Evolutionary conservation across 768 basidiomycete genomes (phyloP), one percentile per base, ranked within the genome.

Genomic region (Trichaptum fuscoviolaceum): DNA sequence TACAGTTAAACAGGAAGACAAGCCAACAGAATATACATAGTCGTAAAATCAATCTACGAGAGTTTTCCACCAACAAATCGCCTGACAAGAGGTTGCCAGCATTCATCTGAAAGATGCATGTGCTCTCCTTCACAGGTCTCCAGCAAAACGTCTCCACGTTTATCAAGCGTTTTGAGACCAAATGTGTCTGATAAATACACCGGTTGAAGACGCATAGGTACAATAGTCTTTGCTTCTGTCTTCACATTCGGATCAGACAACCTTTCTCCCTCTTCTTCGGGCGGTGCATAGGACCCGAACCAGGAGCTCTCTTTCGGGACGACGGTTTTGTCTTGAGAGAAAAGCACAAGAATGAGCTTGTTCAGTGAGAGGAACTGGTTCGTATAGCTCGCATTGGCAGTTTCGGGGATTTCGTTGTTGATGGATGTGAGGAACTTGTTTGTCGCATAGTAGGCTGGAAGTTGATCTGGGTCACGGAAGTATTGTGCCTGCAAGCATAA

Each of bases 271-370:
- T 77, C 77, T 20, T 82, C 79, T 23, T 79, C 76, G 8, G 73
- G 66, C 1, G 77, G 77, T 1, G 80, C 81, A 71, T 90, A 89
- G 2, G 90, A 88, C 7, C 91, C 92, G 75, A 95, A 95, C 93
- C 92, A 94, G 12, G 90, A 79, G 70, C 85, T 91, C 76, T 94
- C 92, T 75, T 92, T 92, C 0, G 93, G 93, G 23, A 93, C 81
- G 25, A 92, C 89, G 2, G 91, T 93, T 74, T 82, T 80, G 74
- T 95, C 93, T 66, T 86, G 75, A 0, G 84, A 79, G 74, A 95
- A 95, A 58, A 91, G 73, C 27, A 92, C 83, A 42, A 95, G 87
- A 27, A 95, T 82, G 57, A 95, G 83, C 23, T 85, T 83, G 68
- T 85, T 78, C 60, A 95, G 77, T 8, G 85, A 82, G 2, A 82